Evolutionary conservation across 352 stramenopile genomes (phyloP), one percentile per base, ranked within the genome.

Genomic region (Peronospora belbahrii): DNA sequence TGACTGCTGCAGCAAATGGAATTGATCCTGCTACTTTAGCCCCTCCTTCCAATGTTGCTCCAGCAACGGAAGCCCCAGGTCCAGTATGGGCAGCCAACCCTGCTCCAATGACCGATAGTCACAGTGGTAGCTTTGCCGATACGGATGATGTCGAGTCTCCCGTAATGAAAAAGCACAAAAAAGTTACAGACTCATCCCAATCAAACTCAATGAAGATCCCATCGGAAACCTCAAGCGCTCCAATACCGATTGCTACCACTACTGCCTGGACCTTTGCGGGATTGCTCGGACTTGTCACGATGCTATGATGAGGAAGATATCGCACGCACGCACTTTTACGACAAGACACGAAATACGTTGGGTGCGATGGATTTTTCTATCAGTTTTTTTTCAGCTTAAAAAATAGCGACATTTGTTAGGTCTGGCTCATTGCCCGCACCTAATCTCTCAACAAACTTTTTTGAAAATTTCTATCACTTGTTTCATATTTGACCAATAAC

Each of bases 301-400:
- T 59, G 49, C 44, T 65, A 31, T 65, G 40, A 60, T 51, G 20
- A 14, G 39, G 38, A 49, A 52, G 49, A 59, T 49, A 47, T 13
- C 42, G 49, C 42, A 64, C 49, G 49, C 42, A 52, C 35, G 48
- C 22, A 39, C 34, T 38, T 33, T 24, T 36, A 52, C 56, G 44
- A 65, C 45, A 49, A 11, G 45, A 65, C 56, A 60, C n/a, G n/a
- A n/a, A n/a, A 52, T 36, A 18, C 28, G 27, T 32, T 45, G 24
- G 39, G 56, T 51, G 49, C 49, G 34, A 15, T 56, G 56, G 38
- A 65, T 65, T 65, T 65, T 60, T 38, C 40, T 51, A 4, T n/a
- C n/a, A n/a, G n/a, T n/a, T n/a, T n/a, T n/a, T n/a, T n/a, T n/a
- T n/a, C n/a, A n/a, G n/a, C n/a, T n/a, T n/a, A n/a, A n/a, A n/a